Base-by-base conservation (phyloP, 1,284 basidiomycete genomes). In the Binderoboletus segoi region DNA sequence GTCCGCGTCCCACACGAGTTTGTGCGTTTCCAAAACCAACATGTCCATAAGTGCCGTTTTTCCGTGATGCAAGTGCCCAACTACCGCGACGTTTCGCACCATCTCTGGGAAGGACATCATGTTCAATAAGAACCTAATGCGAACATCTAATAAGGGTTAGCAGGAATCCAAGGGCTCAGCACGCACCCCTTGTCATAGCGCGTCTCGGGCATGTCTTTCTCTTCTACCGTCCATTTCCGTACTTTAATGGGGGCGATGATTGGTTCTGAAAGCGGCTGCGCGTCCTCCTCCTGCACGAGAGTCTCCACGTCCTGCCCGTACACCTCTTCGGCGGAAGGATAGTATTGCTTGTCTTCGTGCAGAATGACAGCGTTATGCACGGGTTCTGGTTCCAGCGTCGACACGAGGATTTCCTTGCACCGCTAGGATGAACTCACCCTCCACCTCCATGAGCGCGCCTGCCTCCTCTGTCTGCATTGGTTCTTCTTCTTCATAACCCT, bases 341-440 rank as follows among this genome's bases (percentile, higher is more conserved):
- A 99, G 77, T 99, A 99, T 73, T 95, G 91, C 75, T 99, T 99
- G 78, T 99, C 93, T 73, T 99, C 97, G 68, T 99, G 96, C 54
- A 98, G 79, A 46, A 98, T 76, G 30, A 98, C 92, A 49, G 95
- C 94, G 64, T 93, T 94, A 61, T 91, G 88, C 40, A 81, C 72
- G 46, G 88, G 86, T 68, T 87, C 89, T 89, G 61, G 51, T 58
- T 54, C 51, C 43, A 54, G n/a, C 6, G 15, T n/a, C 37, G 37
- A 45, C 18, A 40, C 48, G 43, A 30, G 54, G 33, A 53, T 51
- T 32, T 35, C 16, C 37, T 38, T 26, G 37, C 35, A 8, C 45
- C 12, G 50, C 12, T 20, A 18, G 30, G 32, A 47, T 54, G 48
- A 23, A 79, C 83, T 69, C 64, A 89, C 91, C 89, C 69, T 94